Evolutionary conservation across 768 basidiomycete species (phyloP), one percentile per base, ranked within the genome.

Genomic region (Fomitopsis pulvina): DNA sequence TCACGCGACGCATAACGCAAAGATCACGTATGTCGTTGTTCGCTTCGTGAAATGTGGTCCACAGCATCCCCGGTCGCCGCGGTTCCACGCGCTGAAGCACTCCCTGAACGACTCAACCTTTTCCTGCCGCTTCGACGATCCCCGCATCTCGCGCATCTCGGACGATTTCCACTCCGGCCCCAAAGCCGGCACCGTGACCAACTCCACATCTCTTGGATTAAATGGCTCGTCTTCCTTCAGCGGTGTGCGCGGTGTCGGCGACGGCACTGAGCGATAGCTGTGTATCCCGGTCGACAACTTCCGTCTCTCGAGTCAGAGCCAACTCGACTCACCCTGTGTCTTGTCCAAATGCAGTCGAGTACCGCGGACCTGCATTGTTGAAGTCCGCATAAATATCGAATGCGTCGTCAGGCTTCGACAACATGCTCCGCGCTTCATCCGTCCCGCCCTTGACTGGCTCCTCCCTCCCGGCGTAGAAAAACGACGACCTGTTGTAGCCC

Each of bases 301-400:
- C 6, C 25, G 12, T 11, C 22, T 10, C 34, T 37, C 18, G 14
- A 16, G 18, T 25, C 18, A 4, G 39, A 14, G 12, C 26, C 4
- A 38, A 14, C 48, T 21, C n/a, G 20, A 40, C 53, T n/a, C 22
- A 39, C 84, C 71, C 79, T 53, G 72, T 57, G 16, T 71, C 67
- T 26, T 67, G 65, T 18, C 72, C 77, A 62, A 85, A 83, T 5
- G 83, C 74, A 20, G 73, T 68, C 59, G 84, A 87, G 58, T 92
- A 92, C 48, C 77, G 72, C 20, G 88, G 90, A 1, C 90, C 90
- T 4, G 79, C 65, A 57, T 92, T 92, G 69, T 92, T 92, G 67
- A 92, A 92, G 67, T 92, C 90, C 20, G 90, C 87, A 62, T 81
- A 92, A 40, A 92, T 81, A 63, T 92, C 87, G 81, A 86, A 91